Conservation (phyloP, 352 stramenopile genomes). For the Phytophthora agathidicida region DNA sequence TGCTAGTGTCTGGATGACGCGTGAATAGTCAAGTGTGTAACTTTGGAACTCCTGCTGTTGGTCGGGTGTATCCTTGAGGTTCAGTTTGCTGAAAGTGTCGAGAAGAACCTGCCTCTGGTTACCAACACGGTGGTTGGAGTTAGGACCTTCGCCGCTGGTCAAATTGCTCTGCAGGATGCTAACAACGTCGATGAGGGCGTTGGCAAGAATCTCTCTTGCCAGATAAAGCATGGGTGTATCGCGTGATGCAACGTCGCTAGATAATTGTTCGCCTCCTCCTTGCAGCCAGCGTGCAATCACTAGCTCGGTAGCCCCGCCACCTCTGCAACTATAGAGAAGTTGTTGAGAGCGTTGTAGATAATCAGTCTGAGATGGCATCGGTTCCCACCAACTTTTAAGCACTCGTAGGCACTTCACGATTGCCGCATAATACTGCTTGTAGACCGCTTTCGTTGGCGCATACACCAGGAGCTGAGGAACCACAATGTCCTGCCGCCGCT, state of each 20-base stretch:
- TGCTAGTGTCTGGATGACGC: constrained; percentile 33
- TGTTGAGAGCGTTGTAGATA: neutral
- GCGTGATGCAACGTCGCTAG: neutral
- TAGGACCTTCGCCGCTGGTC: constrained; percentile 2
- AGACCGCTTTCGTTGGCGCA: constrained; percentile 60
- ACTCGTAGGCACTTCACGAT: constrained; percentile 67
- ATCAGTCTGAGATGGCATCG: neutral
- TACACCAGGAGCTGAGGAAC: constrained; percentile 67
- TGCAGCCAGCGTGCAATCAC: constrained; percentile 34
- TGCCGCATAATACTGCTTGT: constrained; percentile 68
- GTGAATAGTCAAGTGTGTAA: constrained; percentile 40
- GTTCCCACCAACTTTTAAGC: constrained; percentile 46
- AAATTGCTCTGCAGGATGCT: constrained; percentile 36
- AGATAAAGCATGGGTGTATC: constrained; percentile 13
- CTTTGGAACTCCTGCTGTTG: constrained; percentile 10
- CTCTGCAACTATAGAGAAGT: constrained; percentile 35
- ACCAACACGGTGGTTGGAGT: neutral
- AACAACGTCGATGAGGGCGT: constrained; percentile 46
- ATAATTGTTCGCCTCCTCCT: neutral
- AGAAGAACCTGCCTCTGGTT: constrained; percentile 36
- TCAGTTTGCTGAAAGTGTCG: constrained; percentile 19
- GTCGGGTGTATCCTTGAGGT: constrained; percentile 8
- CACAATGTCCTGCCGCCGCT: neutral
- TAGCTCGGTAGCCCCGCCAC: constrained; percentile 56
- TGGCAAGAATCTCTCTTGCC: constrained; percentile 23